These are phyloP conservation scores for Cladophialophora bantiana DNA, from an alignment of 2,329 filamentous ascomycete species.

Conservation along the genomic window DNA sequence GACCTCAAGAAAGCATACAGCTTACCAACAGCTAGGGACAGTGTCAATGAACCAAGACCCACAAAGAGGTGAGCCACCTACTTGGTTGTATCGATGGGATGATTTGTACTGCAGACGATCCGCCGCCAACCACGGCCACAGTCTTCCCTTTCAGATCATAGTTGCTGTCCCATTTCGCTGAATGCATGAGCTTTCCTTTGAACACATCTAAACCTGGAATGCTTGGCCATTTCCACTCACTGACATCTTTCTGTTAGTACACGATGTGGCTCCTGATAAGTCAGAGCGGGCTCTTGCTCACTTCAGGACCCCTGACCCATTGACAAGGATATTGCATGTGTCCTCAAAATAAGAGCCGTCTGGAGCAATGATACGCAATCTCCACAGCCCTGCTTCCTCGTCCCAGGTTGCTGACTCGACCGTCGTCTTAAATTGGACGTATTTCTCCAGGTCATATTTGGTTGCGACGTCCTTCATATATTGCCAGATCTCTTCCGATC, in stretches of 20 bases:
- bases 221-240: slow-evolving; percentile 59
- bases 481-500: slow-evolving; percentile 41
- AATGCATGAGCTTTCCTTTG: slow-evolving; percentile 62
- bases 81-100: slow-evolving; percentile 56
- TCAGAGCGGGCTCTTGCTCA: slow-evolving; percentile 5
- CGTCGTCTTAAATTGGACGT: slow-evolving; percentile 40
- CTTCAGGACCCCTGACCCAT: slow-evolving; percentile 51
- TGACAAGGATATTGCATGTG: slow-evolving; percentile 47
- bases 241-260: not conserved
- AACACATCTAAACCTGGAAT: slow-evolving; percentile 62
- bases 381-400: slow-evolving; percentile 32
- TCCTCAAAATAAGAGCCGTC: slow-evolving; percentile 32
- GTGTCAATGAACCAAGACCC: slow-evolving; percentile 1
- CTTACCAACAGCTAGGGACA: slow-evolving; percentile 34
- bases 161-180: slow-evolving; percentile 62
- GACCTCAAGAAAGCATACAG: slow-evolving; percentile 41
- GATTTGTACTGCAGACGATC: slow-evolving; percentile 63
- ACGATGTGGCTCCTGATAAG: not conserved
- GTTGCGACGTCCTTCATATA: slow-evolving; percentile 43
- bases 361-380: slow-evolving; percentile 18
- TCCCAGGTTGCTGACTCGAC: slow-evolving; percentile 38
- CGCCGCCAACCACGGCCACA: slow-evolving; percentile 63
- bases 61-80: slow-evolving; percentile 7
- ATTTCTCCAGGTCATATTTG: slow-evolving; percentile 41
- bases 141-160: slow-evolving; percentile 57